phyloP scores from a whole-genome alignment of 2,329 filamentous ascomycete species.

The Trichoderma sp. region DNA sequence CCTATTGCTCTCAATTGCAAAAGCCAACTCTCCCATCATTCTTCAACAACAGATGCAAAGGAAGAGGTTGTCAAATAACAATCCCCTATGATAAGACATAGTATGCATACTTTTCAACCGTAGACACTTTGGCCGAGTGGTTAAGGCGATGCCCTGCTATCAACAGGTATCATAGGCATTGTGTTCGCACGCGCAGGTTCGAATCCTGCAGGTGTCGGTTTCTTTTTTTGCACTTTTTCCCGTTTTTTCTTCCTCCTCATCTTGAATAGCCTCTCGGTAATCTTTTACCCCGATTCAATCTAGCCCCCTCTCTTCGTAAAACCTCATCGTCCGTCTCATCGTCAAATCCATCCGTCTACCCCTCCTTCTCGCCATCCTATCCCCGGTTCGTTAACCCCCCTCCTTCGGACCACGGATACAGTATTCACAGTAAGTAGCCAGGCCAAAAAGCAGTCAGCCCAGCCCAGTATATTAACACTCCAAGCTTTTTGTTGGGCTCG shows the following conservation, averaged over 20 bases:
- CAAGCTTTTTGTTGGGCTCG: conserved; percentile 19
- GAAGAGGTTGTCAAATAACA: accelerated
- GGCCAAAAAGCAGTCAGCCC: neutral
- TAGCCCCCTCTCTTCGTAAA: neutral
- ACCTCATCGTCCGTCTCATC: neutral
- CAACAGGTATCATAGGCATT: conserved; percentile 20
- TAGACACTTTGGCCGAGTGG: conserved; percentile 23
- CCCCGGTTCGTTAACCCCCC: neutral
- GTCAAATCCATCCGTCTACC: neutral
- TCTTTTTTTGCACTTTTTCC: neutral
- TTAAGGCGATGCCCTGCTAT: conserved; percentile 23
- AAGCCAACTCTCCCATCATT: neutral
- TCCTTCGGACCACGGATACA: neutral
- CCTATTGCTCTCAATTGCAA: neutral
- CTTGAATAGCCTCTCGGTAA: neutral
- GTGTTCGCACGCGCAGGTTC: conserved; percentile 23
- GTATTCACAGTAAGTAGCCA: neutral
- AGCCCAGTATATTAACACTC: neutral
- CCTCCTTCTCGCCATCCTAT: neutral
- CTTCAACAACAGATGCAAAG: neutral
- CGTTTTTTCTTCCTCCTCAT: too few species aligned
- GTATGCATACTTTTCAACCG: neutral
- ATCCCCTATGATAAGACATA: neutral
- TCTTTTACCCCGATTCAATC: neutral
- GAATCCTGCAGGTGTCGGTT: conserved; percentile 23